Evolutionary conservation across 768 basidiomycete species (phyloP).

Genomic region (Xerocomellus chrysenteron): DNA sequence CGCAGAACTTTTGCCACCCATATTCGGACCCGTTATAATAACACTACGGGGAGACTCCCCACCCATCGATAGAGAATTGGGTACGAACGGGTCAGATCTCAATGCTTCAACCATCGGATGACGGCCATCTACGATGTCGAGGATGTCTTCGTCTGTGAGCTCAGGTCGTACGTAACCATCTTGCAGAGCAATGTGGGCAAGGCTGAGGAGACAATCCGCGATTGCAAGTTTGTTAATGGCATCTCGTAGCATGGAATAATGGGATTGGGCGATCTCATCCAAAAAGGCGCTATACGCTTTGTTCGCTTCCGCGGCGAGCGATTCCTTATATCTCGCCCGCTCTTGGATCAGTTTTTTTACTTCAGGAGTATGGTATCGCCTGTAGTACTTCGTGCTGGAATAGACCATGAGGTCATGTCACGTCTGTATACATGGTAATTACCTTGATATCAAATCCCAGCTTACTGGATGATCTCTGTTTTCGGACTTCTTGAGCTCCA

Average conservation of each 20-base stretch:
- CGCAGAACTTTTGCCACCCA: conserved; percentile 85
- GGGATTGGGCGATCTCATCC: conserved; percentile 59
- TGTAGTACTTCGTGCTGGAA: conserved; percentile 64
- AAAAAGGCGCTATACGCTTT: conserved; percentile 69
- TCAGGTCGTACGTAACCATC: conserved; percentile 76
- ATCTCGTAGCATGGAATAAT: conserved; percentile 72
- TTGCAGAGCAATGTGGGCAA: conserved; percentile 76
- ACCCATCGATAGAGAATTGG: conserved; percentile 74
- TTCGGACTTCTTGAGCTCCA: conserved; percentile 70
- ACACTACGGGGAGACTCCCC: conserved; percentile 51
- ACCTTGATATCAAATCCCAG: conserved; percentile 74
- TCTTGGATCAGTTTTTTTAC: conserved; percentile 63
- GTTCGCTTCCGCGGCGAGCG: conserved; percentile 61
- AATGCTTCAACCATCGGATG: conserved; percentile 92
- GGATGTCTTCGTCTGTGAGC: conserved; percentile 61
- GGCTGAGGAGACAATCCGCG: conserved; percentile 83
- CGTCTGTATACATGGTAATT: neutral
- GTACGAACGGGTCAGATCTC: conserved; percentile 77
- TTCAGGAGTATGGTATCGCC: conserved; percentile 76
- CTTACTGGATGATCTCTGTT: conserved; percentile 43
- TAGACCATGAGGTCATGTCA: neutral
- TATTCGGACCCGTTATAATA: conserved; percentile 83
- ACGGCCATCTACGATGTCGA: conserved; percentile 80
- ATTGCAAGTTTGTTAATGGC: conserved; percentile 78
- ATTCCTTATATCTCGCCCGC: conserved; percentile 73